phyloP scores from a whole-genome alignment of 805 yeast species.

The Helenozyma rhizophorensis region DNA sequence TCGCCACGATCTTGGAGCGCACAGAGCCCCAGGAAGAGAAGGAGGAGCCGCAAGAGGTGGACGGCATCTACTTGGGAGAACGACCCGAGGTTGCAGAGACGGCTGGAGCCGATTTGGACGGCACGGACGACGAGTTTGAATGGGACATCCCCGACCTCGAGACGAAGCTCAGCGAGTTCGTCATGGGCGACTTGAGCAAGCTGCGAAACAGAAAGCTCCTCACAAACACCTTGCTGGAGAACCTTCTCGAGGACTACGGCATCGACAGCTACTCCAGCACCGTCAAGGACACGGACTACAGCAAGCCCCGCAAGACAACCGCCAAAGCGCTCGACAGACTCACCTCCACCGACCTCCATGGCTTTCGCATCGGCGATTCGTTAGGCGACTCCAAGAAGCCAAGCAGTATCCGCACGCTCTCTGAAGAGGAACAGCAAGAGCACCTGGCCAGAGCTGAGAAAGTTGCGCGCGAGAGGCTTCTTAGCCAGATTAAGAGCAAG shows the following conservation, averaged over 20 bases:
- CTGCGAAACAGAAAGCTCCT: conserved; percentile 28
- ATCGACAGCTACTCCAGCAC: conserved; percentile 27
- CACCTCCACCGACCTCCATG: conserved; percentile 27
- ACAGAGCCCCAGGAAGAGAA: conserved; percentile 9
- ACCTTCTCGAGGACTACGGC: conserved; percentile 38
- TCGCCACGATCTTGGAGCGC: conserved; percentile 16
- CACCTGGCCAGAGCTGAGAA: conserved; percentile 20
- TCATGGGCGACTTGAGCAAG: conserved; percentile 10
- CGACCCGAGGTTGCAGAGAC: conserved; percentile 2
- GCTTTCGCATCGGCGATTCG: conserved; percentile 30
- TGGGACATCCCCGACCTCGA: conserved; percentile 14
- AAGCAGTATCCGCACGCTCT: conserved; percentile 15
- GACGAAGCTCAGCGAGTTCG: conserved; percentile 16
- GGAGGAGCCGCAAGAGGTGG: conserved; percentile 15
- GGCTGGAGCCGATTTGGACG: background rate
- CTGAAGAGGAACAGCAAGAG: conserved; percentile 24
- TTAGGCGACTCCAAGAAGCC: conserved; percentile 1
- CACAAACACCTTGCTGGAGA: conserved; percentile 24
- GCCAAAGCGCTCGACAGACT: conserved; percentile 20
- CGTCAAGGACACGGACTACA: conserved; percentile 26
- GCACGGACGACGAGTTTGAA: conserved; percentile 5
- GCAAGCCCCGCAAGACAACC: conserved; percentile 14
- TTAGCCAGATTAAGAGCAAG: conserved; percentile 24
- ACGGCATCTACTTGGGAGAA: conserved; percentile 37
- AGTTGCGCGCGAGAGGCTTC: conserved; percentile 25